A percentile compares a stretch with the other conserved stretches of the same genome.
These are phyloP conservation scores for Pseudopithomyces maydicus DNA, from an alignment of 2,329 filamentous ascomycete genomes.

Conservation along the genomic window DNA sequence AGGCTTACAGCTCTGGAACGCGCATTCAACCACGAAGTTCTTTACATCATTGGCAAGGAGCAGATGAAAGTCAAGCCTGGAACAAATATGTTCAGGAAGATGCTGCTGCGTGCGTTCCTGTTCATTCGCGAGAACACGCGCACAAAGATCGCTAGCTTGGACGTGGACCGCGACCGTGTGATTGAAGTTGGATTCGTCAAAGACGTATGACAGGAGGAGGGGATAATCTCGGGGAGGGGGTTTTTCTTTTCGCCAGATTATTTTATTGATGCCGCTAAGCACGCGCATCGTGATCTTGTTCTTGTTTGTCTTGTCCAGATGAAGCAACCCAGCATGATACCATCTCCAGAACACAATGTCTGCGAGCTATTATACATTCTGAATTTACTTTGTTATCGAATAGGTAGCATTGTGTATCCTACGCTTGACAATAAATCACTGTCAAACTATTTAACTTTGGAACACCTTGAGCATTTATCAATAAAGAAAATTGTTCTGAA, in stretches of 20 bases:
- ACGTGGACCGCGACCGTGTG: conserved; percentile 63
- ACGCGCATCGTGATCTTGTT: too few species aligned
- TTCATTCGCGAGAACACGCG: conserved; percentile 70
- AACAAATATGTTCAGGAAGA: conserved; percentile 50
- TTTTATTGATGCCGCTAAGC: too few species aligned
- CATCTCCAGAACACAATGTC: too few species aligned
- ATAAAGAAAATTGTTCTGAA: too few species aligned
- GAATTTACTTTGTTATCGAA: too few species aligned
- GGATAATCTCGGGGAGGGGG: background rate
- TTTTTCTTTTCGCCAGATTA: background rate
- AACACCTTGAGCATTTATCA: too few species aligned
- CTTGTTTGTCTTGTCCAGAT: too few species aligned
- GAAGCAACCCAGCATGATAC: too few species aligned
- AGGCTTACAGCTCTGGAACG: conserved; percentile 45
- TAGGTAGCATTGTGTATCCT: too few species aligned
- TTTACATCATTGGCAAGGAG: conserved; percentile 63
- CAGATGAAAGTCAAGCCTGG: conserved; percentile 46
- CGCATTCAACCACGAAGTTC: conserved; percentile 53
- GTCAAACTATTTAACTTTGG: too few species aligned
- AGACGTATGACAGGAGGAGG: conserved; percentile 57
- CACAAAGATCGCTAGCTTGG: conserved; percentile 68
- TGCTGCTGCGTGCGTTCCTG: conserved; percentile 62
- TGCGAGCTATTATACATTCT: too few species aligned
- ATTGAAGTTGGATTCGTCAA: conserved; percentile 74
- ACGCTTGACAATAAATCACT: too few species aligned